Evolutionary conservation across 2,329 filamentous ascomycete species (phyloP), one percentile per base, ranked within the genome.

Genomic region (Aureobasidium pullulans): DNA sequence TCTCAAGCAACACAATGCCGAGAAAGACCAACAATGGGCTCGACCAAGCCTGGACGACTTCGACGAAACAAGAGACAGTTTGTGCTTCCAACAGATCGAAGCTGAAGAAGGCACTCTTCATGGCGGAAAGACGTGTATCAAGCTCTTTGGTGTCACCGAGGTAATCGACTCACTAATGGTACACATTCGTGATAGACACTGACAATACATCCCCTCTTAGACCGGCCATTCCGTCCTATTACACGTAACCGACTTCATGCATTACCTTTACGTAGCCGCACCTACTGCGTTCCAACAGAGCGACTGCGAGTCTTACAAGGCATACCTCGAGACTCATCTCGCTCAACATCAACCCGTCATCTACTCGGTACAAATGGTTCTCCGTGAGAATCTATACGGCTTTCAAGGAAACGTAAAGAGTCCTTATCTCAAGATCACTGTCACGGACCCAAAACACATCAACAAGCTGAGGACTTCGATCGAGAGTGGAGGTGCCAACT

Each of bases 81-180:
- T 99, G n/a, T 85, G 83, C 64, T 97, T 99, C 70, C 94, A 99
- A 75, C 88, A 95, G 69, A 99, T 99, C 66, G 95, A 99, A 69
- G 88, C 85, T 1, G 92, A 97, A 70, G 93, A 99, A 72, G 93
- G 94, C 19, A 88, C 85, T 3, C 73, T 96, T 1, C 78, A 87
- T 70, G 89, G 89, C 50, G 90, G 89, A 19, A 86, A 80, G 69
- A 79, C 89, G 0, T 87, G 90, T 0, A 84, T 99, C 60, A 95
- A 94, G 77, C 81, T 99, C 19, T 99, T 97, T 74, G 94, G 94
- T 67, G 91, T 97, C 4, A 96, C 90, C 36, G 85, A 88, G 78
- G 85, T 85, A 73, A 4, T 8, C 59, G 70, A 65, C 49, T n/a
- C 31, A 32, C 36, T 10, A 28, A n/a, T 19, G 13, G 1, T 11